Conservation (phyloP, 768 basidiomycete genomes). For the Kwoniella bestiolae region DNA sequence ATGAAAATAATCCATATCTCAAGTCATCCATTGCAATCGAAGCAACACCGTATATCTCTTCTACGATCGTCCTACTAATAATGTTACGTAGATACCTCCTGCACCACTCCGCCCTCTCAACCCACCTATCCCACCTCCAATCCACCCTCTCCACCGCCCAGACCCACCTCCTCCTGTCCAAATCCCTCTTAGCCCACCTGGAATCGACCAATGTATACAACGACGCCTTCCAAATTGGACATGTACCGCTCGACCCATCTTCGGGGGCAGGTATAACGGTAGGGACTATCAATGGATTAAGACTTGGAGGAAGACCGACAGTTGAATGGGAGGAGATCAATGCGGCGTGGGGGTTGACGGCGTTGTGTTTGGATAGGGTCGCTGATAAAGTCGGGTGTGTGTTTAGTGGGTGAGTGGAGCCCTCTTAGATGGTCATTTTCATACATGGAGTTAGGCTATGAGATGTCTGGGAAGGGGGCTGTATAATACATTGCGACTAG, state of each 20-base stretch:
- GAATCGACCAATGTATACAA: slow-evolving; percentile 58
- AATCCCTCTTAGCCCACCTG: slow-evolving; percentile 44
- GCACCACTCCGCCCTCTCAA: slow-evolving; percentile 22
- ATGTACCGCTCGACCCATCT: slow-evolving; percentile 40
- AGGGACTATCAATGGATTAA: slow-evolving; percentile 95
- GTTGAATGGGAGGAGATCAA: slow-evolving; percentile 99
- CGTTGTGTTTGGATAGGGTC: slow-evolving; percentile 87
- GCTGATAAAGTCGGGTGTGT: slow-evolving; percentile 87
- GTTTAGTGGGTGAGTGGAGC: slow-evolving; percentile 72
- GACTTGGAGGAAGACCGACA: slow-evolving; percentile 79
- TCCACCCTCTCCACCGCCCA: slow-evolving; percentile 40
- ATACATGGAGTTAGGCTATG: too few species aligned
- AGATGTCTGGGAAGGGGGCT: too few species aligned
- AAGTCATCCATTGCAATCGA: too few species aligned
- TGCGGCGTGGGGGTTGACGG: slow-evolving; percentile 95
- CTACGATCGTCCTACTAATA: not conserved
- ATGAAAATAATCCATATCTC: not conserved
- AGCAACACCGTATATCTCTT: not conserved
- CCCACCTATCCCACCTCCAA: slow-evolving; percentile 24
- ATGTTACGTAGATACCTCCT: slow-evolving; percentile 38
- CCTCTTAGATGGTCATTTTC: not conserved
- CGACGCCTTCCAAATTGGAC: slow-evolving; percentile 58
- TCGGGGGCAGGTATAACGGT: slow-evolving; percentile 55
- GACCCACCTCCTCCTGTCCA: slow-evolving; percentile 51
- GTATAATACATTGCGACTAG: too few species aligned